A percentile compares a stretch with the other conserved stretches of the same genome.
Conservation (phyloP, 768 basidiomycete genomes). For the Mycena vulgaris region DNA sequence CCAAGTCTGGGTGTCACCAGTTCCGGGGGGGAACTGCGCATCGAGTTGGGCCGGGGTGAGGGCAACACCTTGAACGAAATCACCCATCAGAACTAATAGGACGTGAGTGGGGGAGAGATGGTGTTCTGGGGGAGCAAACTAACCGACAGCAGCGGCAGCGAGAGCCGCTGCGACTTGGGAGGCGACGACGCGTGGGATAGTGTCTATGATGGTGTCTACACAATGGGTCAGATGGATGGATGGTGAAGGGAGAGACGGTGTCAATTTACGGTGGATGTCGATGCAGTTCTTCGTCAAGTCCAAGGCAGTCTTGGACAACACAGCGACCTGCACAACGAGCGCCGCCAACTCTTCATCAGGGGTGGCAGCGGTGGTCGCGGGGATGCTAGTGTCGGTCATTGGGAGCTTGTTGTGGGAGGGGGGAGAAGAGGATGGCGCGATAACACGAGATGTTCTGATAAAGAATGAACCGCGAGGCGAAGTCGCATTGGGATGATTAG, state of each 20-base stretch:
- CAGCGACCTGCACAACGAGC: not conserved
- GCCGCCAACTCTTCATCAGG: conserved; percentile 8
- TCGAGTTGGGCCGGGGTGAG: not conserved
- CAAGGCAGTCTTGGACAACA: not conserved
- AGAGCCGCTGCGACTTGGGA: no score
- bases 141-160: no score
- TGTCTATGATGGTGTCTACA: no score
- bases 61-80: not conserved
- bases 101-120: no score
- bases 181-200: no score
- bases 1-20: not conserved
- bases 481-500: no score
- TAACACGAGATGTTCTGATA: no score
- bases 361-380: not conserved
- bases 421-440: not conserved
- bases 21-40: not conserved
- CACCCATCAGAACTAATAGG: no score
- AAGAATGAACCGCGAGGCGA: no score
- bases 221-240: no score
- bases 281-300: conserved; percentile 6
- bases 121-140: no score
- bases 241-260: no score
- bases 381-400: not conserved
- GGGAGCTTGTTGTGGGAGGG: not conserved
- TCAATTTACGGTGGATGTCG: conserved; percentile 1